Evolutionary conservation across 1,139 yeast genomes (phyloP).

Genomic region (Yamadazyma sp.): DNA sequence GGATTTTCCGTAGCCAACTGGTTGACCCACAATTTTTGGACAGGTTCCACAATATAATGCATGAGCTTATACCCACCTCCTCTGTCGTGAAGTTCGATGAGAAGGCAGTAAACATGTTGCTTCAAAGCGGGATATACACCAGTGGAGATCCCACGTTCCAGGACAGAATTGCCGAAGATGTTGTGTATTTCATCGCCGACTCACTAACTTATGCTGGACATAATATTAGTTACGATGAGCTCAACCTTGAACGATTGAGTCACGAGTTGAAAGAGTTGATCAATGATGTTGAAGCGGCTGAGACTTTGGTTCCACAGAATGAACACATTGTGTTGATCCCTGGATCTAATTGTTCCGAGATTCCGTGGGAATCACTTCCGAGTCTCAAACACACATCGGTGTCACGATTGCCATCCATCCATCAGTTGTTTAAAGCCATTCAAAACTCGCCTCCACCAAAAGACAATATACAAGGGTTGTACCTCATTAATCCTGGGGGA

Average conservation of each 20-base stretch:
- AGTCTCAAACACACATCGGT: slow-evolving; percentile 55
- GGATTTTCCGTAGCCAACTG: slow-evolving; percentile 46
- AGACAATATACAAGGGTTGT: slow-evolving; percentile 19
- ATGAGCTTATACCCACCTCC: slow-evolving; percentile 10
- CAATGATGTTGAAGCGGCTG: slow-evolving; percentile 4
- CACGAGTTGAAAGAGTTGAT: slow-evolving; percentile 42
- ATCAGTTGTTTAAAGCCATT: slow-evolving; percentile 45
- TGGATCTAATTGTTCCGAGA: slow-evolving; percentile 57
- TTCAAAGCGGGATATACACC: slow-evolving; percentile 31
- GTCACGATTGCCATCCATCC: slow-evolving; percentile 74
- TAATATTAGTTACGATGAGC: slow-evolving; percentile 56
- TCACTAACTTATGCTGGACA: slow-evolving; percentile 63
- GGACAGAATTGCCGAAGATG: slow-evolving; percentile 36
- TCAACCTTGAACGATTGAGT: slow-evolving; percentile 56
- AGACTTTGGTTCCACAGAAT: slow-evolving; percentile 3
- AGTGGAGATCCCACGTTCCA: slow-evolving; percentile 14
- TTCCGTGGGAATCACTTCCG: slow-evolving; percentile 90
- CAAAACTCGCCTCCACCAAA: slow-evolving; percentile 11
- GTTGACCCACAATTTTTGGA: neutral
- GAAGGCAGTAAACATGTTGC: neutral
- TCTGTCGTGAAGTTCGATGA: slow-evolving; percentile 1
- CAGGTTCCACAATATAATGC: slow-evolving; percentile 4
- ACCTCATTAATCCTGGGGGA: slow-evolving; percentile 78
- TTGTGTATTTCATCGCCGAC: slow-evolving; percentile 63
- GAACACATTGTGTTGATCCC: slow-evolving; percentile 70